Percentiles rank a stretch among this genome's conserved stretches.
Evolutionary conservation across 805 yeast species (phyloP).

Genomic region (Hanseniaspora jakobsenii): DNA sequence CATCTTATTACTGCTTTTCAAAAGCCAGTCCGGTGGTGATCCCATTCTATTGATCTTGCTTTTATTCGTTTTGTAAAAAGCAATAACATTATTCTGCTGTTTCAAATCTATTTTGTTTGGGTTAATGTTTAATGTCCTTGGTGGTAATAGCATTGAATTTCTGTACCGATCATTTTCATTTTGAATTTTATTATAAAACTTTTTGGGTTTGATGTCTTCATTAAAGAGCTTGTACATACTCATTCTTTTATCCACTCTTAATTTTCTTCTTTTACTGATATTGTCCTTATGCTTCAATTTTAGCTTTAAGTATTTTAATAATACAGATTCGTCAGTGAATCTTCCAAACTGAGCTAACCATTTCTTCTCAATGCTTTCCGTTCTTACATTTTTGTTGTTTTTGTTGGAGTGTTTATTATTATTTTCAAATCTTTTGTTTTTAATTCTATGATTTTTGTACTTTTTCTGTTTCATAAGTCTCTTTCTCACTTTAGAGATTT

Average conservation of each 20-base stretch:
- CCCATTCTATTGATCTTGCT: conserved; percentile 7
- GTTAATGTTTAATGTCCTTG: conserved; percentile 13
- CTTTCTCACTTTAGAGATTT: conserved; percentile 9
- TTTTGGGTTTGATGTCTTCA: conserved; percentile 2
- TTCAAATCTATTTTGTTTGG: background rate
- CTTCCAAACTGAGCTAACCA: conserved; percentile 7
- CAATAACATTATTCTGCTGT: background rate
- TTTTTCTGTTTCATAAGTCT: conserved; percentile 7
- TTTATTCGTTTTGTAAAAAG: background rate
- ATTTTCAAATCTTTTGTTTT: background rate
- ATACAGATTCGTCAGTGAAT: background rate
- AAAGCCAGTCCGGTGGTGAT: conserved; percentile 5
- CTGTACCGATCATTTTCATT: conserved; percentile 7
- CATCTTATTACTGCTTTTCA: conserved; percentile 2
- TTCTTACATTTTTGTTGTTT: no score
- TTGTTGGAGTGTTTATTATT: no score
- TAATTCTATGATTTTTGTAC: conserved; percentile 9
- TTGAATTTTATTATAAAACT: conserved; percentile 3
- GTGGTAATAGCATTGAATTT: conserved; percentile 9
- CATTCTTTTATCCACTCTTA: background rate
- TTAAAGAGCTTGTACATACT: conserved; percentile 8
- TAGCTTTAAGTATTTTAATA: conserved; percentile 3
- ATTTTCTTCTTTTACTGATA: background rate
- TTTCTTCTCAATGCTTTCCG: background rate
- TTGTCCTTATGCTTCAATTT: conserved; percentile 5